These are phyloP conservation scores for Evansstolkia leycettana DNA, from an alignment of 495 filamentous ascomycete genomes.

Conservation along the genomic window DNA sequence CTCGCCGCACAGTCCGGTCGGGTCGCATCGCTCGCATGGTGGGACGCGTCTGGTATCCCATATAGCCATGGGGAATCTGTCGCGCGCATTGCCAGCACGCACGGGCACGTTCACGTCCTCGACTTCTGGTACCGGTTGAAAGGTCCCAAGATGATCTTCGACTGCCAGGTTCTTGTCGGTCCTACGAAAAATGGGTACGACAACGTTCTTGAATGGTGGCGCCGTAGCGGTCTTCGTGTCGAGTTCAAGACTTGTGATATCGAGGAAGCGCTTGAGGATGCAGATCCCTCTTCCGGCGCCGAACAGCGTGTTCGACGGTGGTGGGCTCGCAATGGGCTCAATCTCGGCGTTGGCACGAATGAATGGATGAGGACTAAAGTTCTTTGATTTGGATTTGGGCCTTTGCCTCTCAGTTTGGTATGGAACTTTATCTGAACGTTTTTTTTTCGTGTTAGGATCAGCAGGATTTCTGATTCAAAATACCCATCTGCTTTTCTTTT, in stretches of 20 bases:
- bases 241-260: conserved; percentile 95
- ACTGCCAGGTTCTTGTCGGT: conserved; percentile 77
- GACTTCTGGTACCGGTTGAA: conserved; percentile 68
- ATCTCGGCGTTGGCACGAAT: conserved; percentile 71
- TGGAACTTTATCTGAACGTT: no score
- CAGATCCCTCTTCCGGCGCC: conserved; percentile 46
- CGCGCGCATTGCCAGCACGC: conserved; percentile 67
- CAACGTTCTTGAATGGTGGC: conserved; percentile 87
- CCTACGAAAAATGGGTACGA: conserved; percentile 79
- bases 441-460: no score
- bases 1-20: conserved; percentile 70
- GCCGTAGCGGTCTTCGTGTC: conserved; percentile 56
- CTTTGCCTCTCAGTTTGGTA: no score
- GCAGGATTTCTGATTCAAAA: no score
- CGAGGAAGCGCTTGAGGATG: conserved; percentile 86
- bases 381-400: conserved; percentile 24
- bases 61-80: conserved; percentile 64
- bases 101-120: conserved; percentile 78
- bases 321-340: conserved; percentile 87
- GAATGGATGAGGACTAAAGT: conserved; percentile 88
- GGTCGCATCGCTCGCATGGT: conserved; percentile 63
- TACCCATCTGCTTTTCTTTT: no score
- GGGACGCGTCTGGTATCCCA: conserved; percentile 64
- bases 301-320: conserved; percentile 62
- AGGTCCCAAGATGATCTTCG: conserved; percentile 77